Conservation (phyloP, 2,329 filamentous ascomycete species). For the Apiospora koreana region DNA sequence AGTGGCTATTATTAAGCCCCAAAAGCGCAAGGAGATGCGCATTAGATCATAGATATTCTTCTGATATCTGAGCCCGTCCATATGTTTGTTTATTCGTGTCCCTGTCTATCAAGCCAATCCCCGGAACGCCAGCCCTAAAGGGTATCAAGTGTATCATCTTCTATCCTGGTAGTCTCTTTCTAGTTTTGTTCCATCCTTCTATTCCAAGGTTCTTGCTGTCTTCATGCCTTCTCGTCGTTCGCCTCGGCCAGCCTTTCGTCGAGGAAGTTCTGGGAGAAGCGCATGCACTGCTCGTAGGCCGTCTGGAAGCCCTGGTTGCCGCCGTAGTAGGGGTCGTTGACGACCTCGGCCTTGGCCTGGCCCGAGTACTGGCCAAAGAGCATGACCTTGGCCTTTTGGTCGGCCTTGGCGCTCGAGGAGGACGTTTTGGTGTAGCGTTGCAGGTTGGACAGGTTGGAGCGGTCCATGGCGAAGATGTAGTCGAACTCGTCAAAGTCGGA, state of each 20-base stretch:
- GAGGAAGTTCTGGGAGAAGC: constrained; percentile 78
- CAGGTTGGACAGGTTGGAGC: constrained; percentile 74
- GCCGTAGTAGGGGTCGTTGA: constrained; percentile 94
- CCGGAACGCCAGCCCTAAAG: neutral
- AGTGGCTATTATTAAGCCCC: neutral
- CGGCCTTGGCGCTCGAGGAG: constrained; percentile 27
- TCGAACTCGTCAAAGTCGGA: constrained; percentile 83
- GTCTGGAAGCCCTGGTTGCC: constrained; percentile 76
- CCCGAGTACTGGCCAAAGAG: constrained; percentile 84
- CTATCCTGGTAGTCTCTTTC: neutral
- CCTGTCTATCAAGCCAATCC: neutral
- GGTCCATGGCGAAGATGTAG: constrained; percentile 95
- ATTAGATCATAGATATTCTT: neutral
- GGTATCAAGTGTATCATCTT: neutral
- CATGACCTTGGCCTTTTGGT: constrained; percentile 64
- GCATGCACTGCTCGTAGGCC: constrained; percentile 81
- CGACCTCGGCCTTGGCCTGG: constrained; percentile 65
- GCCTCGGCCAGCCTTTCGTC: constrained; percentile 38
- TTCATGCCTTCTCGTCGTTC: neutral
- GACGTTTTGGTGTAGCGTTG: constrained; percentile 58
- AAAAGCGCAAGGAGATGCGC: neutral
- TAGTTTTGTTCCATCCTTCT: neutral
- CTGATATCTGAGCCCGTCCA: neutral
- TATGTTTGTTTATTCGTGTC: too few relatives aligned
- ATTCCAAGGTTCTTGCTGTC: neutral